Evolutionary conservation across 306 rosid genomes (phyloP).

Genomic region (Dalbergia oliveri): DNA sequence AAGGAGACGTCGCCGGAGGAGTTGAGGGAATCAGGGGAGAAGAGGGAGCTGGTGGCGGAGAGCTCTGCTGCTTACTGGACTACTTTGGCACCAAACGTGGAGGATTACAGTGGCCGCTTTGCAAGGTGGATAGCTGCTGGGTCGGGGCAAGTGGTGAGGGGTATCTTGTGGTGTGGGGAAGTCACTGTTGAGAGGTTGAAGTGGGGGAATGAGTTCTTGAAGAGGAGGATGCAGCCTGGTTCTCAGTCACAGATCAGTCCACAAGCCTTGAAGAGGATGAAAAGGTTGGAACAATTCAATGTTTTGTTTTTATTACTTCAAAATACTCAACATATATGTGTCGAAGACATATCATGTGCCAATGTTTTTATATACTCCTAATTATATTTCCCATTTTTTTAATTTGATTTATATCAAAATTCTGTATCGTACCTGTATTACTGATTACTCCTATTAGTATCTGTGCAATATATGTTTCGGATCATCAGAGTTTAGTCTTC

Average conservation of each 20-base stretch:
- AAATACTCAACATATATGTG: no score
- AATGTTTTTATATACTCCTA: no score
- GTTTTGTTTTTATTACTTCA: not conserved
- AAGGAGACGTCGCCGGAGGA: slow-evolving; percentile 65
- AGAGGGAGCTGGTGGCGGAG: slow-evolving; percentile 57
- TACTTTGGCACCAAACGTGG: slow-evolving; percentile 90
- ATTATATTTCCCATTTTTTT: no score
- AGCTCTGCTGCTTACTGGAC: slow-evolving; percentile 89
- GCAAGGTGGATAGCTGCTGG: slow-evolving; percentile 83
- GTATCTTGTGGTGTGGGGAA: slow-evolving; percentile 89
- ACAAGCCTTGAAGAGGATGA: slow-evolving; percentile 53
- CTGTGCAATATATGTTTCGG: no score
- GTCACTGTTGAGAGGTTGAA: slow-evolving; percentile 83
- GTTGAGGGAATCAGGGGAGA: slow-evolving; percentile 47
- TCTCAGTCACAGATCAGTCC: slow-evolving; percentile 65
- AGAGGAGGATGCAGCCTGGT: slow-evolving; percentile 60
- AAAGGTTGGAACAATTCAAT: slow-evolving; percentile 50
- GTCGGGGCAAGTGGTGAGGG: slow-evolving; percentile 81
- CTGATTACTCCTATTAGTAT: no score
- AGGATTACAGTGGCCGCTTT: slow-evolving; percentile 69
- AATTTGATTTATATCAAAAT: no score
- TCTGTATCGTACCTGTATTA: no score
- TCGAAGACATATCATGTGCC: no score
- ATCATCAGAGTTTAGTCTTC: no score
- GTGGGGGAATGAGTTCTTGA: slow-evolving; percentile 83